Evolutionary conservation across 768 basidiomycete genomes (phyloP).

Genomic region (Neoboletus subvelutipes): DNA sequence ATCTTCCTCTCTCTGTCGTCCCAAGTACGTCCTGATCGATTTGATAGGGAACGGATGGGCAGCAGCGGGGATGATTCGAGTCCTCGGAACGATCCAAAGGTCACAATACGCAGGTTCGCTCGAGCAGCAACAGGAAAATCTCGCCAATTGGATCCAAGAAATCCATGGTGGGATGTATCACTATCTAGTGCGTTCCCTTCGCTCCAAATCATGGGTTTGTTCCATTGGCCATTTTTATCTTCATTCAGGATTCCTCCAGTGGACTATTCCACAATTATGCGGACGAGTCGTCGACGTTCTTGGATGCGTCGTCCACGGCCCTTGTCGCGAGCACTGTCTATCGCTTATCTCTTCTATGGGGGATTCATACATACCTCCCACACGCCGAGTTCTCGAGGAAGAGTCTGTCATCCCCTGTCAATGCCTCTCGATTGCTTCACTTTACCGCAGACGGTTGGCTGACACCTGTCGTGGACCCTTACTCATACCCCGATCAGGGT

Average conservation of each 20-base stretch:
- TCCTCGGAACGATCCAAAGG: slow-evolving; percentile 68
- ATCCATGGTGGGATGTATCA: slow-evolving; percentile 73
- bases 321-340: slow-evolving; percentile 78
- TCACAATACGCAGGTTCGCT: slow-evolving; percentile 55
- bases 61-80: slow-evolving; percentile 82
- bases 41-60: slow-evolving; percentile 82
- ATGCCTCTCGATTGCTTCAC: slow-evolving; percentile 38
- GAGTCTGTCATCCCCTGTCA: slow-evolving; percentile 30
- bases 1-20: neutral
- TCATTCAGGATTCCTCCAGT: slow-evolving; percentile 3
- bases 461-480: slow-evolving; percentile 73
- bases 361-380: slow-evolving; percentile 49
- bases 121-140: slow-evolving; percentile 51
- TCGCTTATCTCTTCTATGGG: slow-evolving; percentile 57
- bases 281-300: slow-evolving; percentile 56
- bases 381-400: slow-evolving; percentile 57
- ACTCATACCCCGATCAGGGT: slow-evolving; percentile 48
- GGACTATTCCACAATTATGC: slow-evolving; percentile 69
- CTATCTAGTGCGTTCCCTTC: slow-evolving; percentile 47
- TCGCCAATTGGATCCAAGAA: slow-evolving; percentile 65
- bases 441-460: slow-evolving; percentile 66
- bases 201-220: neutral
- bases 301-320: slow-evolving; percentile 71
- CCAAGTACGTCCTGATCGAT: neutral
- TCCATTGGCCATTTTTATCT: neutral